Evolutionary conservation across 495 filamentous ascomycete genomes (phyloP), one percentile per base, ranked within the genome.

Genomic region (Penicillium tannophilum): DNA sequence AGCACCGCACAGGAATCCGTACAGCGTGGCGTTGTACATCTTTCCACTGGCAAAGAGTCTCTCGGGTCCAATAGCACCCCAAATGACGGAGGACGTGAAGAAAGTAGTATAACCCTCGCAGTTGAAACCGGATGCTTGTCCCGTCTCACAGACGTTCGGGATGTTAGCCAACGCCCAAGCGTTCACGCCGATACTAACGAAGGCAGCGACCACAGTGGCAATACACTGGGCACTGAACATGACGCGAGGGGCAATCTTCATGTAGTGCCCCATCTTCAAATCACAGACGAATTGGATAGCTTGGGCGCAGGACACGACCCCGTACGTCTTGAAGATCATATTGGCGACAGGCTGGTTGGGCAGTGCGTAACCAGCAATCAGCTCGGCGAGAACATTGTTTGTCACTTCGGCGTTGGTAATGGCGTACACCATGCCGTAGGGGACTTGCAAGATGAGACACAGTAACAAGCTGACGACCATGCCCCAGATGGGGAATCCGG

Each of bases 321-420:
- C 88, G 67, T 92, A 92, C 0, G 87, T 91, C 20, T 90, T 87
- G 68, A 92, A 92, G 23, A 92, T 87, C 89, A 91, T 92, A 65
- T 90, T 92, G 43, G 90, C 90, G 9, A 92, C 85, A 2, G 90
- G 89, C 14, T 87, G 85, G 19, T 89, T 89, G 8, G 90, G 89
- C 64, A 92, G 90, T 19, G 88, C 70, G 35, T 76, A 79, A 47
- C 90, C 90, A 28, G 86, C 89, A 56, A 92, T 86, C 46, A 92
- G 79, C 69, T 93, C 90, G 70, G 90, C 62, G 54, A 91, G 84
- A 12, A 91, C 79, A 66, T 89, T 92, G 64, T 90, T 85, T 64
- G 81, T 86, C 59, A 80, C 86, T 63, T 90, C 88, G 54, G 89
- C 87, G 65, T 92, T 92, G 33, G 90, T 91, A 56, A 91, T 89